Evolutionary conservation across 495 filamentous ascomycete species (phyloP), one percentile per base, ranked within the genome.

Genomic region (Penicillium turbatum): DNA sequence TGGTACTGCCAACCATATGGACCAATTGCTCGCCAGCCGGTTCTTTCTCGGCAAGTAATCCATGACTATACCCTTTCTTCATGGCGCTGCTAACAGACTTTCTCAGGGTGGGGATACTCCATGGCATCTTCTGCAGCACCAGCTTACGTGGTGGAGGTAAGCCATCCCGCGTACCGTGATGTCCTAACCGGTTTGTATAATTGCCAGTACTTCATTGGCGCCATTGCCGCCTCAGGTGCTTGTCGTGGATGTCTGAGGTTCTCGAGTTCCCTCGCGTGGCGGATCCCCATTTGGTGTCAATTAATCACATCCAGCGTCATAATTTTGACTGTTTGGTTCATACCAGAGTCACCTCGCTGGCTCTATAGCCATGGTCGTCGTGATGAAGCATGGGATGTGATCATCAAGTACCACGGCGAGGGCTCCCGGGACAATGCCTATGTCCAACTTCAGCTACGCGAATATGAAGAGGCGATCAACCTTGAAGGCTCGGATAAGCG

Each of bases 131-230:
- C 85, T 15, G 87, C 86, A 16, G 86, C 83, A 0, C 86, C 86
- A 4, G 79, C 81, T 19, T 89, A 88, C 55, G 82, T 87, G 19
- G 80, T 83, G 11, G 86, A 90, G 65, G 83, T 87, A 60, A 78
- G 81, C n/a, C 86, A 88, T 54, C 85, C 87, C 2, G 79, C 78
- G 6, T 84, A 81, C 61, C 79, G 87, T 43, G 85, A 83, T 5
- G 77, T 83, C 6, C 63, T 89, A 6, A 82, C 81, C 19, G 79
- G 76, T 48, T 68, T 79, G 55, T 79, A 75, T 56, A 81, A 79
- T 42, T 76, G 75, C 53, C 82, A 79, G 61, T 82, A 74, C 62
- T 79, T 75, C 51, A 63, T 76, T 13, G 79, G 77, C 7, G 72
- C 70, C 2, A 80, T 82, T 39, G 64, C 77, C 0, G 72, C 59